Percentiles rank a stretch among this genome's conserved stretches.
Conservation (phyloP, 257 asterid genomes). For the Solanum piurae region DNA sequence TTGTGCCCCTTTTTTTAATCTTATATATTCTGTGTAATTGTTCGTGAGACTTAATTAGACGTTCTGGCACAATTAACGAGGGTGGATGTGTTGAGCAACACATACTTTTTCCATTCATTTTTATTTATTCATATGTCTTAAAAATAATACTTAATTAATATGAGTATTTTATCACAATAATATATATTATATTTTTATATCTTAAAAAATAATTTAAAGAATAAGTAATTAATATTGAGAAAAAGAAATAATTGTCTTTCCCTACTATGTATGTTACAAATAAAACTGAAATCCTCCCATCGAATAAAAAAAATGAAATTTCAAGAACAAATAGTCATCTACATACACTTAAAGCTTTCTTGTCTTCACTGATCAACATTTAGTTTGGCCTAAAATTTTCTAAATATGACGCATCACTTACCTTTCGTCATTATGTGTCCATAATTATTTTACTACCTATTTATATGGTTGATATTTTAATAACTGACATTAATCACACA, state of each 20-base stretch:
- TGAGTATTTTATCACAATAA: no score
- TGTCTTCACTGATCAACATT: not conserved
- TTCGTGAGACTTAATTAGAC: not conserved
- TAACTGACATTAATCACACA: not conserved
- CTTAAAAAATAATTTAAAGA: no score
- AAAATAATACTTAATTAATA: no score
- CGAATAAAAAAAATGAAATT: no score
- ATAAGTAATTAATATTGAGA: no score
- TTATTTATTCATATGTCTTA: no score
- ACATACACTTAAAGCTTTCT: not conserved
- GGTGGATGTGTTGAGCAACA: not conserved
- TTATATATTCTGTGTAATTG: not conserved
- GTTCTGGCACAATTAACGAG: not conserved
- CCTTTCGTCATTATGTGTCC: not conserved
- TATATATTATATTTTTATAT: no score
- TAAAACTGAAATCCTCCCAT: not conserved
- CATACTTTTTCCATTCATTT: no score
- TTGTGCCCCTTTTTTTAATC: not conserved
- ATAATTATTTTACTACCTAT: not conserved
- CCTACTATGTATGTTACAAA: no score
- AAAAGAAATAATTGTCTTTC: no score
- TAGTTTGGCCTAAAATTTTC: not conserved
- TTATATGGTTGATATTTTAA: not conserved
- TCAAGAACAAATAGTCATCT: not conserved
- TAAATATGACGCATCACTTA: not conserved